Evolutionary conservation across 371 early-diverging fungal species (phyloP).

Genomic region (Dichotomocladium elegans): DNA sequence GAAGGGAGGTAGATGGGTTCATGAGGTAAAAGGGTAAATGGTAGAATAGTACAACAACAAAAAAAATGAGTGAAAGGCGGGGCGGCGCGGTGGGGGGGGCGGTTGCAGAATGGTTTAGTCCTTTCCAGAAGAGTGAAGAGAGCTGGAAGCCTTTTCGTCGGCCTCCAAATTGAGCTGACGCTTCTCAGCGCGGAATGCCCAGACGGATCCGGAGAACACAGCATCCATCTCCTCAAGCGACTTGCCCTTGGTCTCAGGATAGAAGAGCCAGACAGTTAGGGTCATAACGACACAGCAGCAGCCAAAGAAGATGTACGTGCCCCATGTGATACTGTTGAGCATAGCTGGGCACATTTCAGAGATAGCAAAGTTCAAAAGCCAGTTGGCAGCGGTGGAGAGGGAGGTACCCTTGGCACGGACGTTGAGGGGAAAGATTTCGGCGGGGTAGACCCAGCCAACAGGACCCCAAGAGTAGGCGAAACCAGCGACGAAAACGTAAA

Average conservation of each 20-base stretch:
- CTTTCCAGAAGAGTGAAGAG: constrained; percentile 17
- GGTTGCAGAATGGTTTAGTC: too few species aligned
- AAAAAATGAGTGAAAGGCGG: too few species aligned
- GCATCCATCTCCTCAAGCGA: constrained; percentile 60
- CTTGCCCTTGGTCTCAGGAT: constrained; percentile 57
- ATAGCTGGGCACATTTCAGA: constrained; percentile 41
- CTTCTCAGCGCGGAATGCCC: constrained; percentile 19
- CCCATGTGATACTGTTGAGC: constrained; percentile 42
- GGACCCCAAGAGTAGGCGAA: constrained; percentile 54
- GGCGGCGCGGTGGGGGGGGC: too few species aligned
- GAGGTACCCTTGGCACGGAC: constrained; percentile 50
- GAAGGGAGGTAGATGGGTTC: too few species aligned
- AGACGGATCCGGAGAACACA: constrained; percentile 38
- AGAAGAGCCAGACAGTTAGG: constrained; percentile 34
- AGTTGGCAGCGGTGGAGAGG: constrained; percentile 65
- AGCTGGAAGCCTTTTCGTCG: constrained; percentile 15
- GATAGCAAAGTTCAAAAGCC: constrained; percentile 46
- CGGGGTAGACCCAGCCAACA: constrained; percentile 55
- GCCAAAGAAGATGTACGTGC: constrained; percentile 60
- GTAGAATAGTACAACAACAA: too few species aligned
- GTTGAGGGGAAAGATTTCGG: constrained; percentile 60
- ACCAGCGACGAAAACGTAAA: constrained; percentile 47
- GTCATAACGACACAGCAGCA: constrained; percentile 44
- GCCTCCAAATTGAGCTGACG: constrained; percentile 29
- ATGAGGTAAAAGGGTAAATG: too few species aligned